Percentiles rank a stretch among this genome's conserved stretches.
These are phyloP conservation scores for Suhomyces kilbournensis DNA, from an alignment of 805 yeast species.

Conservation along the genomic window DNA sequence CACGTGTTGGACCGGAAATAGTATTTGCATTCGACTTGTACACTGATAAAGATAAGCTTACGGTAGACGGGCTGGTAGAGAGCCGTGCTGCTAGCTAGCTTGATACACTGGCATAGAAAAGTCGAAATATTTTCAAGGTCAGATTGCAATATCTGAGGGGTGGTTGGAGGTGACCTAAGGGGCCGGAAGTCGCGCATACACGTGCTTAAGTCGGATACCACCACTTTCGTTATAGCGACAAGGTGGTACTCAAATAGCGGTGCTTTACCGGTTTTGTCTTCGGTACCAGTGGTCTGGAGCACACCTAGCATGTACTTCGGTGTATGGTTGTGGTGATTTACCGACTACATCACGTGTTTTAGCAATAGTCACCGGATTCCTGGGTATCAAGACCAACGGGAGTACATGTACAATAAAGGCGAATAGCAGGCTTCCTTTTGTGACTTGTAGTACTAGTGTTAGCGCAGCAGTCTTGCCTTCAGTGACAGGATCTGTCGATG, in stretches of 20 bases:
- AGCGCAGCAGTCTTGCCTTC: not conserved
- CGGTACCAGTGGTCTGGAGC: not conserved
- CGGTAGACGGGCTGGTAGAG: not conserved
- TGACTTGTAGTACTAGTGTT: not conserved
- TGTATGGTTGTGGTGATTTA: not conserved
- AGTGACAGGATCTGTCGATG: not conserved
- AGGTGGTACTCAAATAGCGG: not conserved
- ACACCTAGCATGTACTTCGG: not conserved
- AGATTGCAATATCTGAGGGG: not conserved
- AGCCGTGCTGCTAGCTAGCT: not conserved
- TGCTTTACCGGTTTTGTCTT: not conserved
- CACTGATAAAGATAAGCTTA: not conserved
- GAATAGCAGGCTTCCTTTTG: not conserved
- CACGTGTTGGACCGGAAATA: not conserved
- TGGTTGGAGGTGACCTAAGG: not conserved
- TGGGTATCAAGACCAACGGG: not conserved
- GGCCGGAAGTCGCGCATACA: not conserved
- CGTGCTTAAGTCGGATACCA: not conserved
- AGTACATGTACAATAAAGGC: not conserved
- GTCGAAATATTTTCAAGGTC: not conserved
- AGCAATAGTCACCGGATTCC: not conserved
- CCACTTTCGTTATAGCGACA: not conserved
- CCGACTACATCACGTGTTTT: not conserved
- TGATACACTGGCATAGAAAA: not conserved
- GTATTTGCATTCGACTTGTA: not conserved